Conservation (phyloP, 2,329 filamentous ascomycete species). For the Nigrospora sphaerica region DNA sequence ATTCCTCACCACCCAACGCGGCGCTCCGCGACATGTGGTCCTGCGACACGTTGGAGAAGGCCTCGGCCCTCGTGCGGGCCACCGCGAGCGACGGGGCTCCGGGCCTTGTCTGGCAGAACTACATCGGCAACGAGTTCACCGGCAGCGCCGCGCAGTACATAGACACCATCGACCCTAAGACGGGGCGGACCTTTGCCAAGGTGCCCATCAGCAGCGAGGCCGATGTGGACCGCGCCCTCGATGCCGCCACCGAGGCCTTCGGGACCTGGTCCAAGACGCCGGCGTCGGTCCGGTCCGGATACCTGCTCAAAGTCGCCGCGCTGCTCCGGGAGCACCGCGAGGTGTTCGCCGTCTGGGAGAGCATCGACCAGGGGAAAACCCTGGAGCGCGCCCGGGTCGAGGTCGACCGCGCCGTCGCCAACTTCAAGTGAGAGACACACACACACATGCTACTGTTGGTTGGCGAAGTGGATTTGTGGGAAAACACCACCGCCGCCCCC, state of each 20-base stretch:
- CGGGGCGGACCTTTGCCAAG: slow-evolving; percentile 14
- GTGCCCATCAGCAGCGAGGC: slow-evolving; percentile 15
- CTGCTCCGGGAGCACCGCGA: slow-evolving; percentile 21
- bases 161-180: slow-evolving; percentile 22
- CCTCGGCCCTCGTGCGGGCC: slow-evolving; percentile 9
- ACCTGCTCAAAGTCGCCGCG: slow-evolving; percentile 16
- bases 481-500: no score
- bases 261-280: slow-evolving; percentile 20
- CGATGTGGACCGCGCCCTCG: slow-evolving; percentile 16
- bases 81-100: neutral
- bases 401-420: slow-evolving; percentile 23
- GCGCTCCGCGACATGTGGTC: slow-evolving; percentile 12
- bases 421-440: slow-evolving; percentile 18
- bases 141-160: slow-evolving; percentile 7
- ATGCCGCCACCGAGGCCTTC: slow-evolving; percentile 16
- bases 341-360: slow-evolving; percentile 26
- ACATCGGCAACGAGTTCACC: slow-evolving; percentile 8
- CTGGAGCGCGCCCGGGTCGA: slow-evolving; percentile 22
- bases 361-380: slow-evolving; percentile 27
- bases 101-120: slow-evolving; percentile 11
- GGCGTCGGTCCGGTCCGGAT: slow-evolving; percentile 13
- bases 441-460: no score
- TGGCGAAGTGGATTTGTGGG: no score
- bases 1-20: neutral
- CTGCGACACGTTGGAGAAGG: slow-evolving; percentile 21